Conservation (phyloP, 2,329 filamentous ascomycete species). For the Lecanicillium sp. region DNA sequence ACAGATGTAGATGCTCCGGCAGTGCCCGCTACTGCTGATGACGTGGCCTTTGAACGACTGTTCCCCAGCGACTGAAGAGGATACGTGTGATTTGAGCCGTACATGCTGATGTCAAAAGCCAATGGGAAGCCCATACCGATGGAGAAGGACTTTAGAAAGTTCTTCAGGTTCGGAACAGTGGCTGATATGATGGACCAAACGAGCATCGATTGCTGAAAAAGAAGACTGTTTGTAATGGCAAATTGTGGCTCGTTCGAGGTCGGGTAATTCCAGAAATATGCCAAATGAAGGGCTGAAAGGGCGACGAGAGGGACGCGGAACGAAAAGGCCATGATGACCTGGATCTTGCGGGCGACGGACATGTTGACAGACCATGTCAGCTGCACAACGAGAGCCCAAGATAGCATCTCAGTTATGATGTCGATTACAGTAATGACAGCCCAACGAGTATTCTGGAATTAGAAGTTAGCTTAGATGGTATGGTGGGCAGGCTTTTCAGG, state of each 20-base stretch:
- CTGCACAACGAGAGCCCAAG: slow-evolving; percentile 11
- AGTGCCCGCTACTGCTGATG: not conserved
- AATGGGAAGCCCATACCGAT: slow-evolving; percentile 9
- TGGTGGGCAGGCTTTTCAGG: not conserved
- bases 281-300: slow-evolving; percentile 9
- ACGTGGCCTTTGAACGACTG: slow-evolving; percentile 5
- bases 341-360: slow-evolving; percentile 10
- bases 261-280: slow-evolving; percentile 8
- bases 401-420: slow-evolving; percentile 12
- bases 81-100: slow-evolving; percentile 7
- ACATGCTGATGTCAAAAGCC: slow-evolving; percentile 8
- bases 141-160: slow-evolving; percentile 15
- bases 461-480: not conserved
- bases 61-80: slow-evolving; percentile 6
- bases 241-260: slow-evolving; percentile 11
- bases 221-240: slow-evolving; percentile 9
- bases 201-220: slow-evolving; percentile 14
- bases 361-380: slow-evolving; percentile 13
- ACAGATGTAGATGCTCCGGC: slow-evolving; percentile 1
- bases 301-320: slow-evolving; percentile 14
- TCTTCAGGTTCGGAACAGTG: slow-evolving; percentile 15
- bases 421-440: slow-evolving; percentile 10
- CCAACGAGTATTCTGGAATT: slow-evolving; percentile 8
- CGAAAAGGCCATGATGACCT: slow-evolving; percentile 14
- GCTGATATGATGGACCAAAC: slow-evolving; percentile 15